Conservation (phyloP, 257 asterid species). For the Linderniella brevidens region DNA sequence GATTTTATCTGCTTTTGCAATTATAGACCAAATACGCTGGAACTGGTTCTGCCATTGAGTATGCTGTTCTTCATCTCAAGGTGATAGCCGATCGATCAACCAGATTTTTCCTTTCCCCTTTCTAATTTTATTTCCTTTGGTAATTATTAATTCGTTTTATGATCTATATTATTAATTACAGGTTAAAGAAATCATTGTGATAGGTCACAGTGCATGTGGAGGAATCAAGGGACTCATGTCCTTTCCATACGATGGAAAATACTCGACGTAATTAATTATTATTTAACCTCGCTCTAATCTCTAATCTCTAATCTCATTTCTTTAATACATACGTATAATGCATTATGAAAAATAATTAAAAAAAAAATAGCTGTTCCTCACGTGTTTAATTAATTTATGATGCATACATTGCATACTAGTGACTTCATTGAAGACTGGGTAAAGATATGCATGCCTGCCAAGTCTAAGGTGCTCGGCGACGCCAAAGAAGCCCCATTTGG, state of each 20-base stretch:
- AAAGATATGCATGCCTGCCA: conserved; percentile 66
- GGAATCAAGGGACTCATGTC: conserved; percentile 97
- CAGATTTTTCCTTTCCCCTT: no score
- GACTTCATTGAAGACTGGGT: conserved; percentile 97
- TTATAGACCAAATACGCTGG: conserved; percentile 55
- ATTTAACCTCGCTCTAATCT: no score
- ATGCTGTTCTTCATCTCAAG: conserved; percentile 77
- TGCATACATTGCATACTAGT: no score
- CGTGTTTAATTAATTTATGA: no score
- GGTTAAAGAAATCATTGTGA: conserved; percentile 71
- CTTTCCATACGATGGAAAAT: conserved; percentile 50
- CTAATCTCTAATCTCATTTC: no score
- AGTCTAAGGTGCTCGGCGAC: conserved; percentile 39
- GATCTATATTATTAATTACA: no score
- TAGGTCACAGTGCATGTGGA: conserved; percentile 95
- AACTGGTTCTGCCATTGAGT: conserved; percentile 76
- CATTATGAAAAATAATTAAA: not conserved
- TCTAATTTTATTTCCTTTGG: no score
- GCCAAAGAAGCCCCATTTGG: conserved; percentile 17
- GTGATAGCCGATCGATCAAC: no score
- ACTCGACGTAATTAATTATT: conserved; percentile 66
- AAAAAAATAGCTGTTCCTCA: not conserved
- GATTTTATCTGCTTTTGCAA: no score
- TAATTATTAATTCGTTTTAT: no score
- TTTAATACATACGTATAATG: no score